Evolutionary conservation across 2,329 filamentous ascomycete genomes (phyloP), one percentile per base, ranked within the genome.

Genomic region (Cytospora leucostoma): DNA sequence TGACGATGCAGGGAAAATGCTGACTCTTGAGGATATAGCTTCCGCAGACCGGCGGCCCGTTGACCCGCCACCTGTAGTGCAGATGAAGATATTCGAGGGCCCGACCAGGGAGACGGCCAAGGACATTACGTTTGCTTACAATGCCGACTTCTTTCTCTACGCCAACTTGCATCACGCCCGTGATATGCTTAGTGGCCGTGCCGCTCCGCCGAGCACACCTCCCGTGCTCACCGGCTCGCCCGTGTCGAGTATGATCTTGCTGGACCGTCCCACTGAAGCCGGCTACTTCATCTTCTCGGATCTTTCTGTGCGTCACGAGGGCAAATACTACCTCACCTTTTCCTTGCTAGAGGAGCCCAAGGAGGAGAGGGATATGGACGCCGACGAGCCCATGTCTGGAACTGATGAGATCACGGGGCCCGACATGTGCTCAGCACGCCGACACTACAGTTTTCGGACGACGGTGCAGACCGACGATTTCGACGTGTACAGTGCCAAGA

Each of bases 211-310:
- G 12, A 85, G 87, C 56, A 88, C 87, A 63, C 88, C 89, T 51
- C 91, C 95, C 0, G 93, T 98, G 32, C 80, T 99, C 69, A 98
- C 94, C 0, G 95, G 95, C 68, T 94, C 96, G 70, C 93, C 93
- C 0, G 94, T 97, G 15, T 95, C 94, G 19, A 95, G 94, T 63
- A 96, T 97, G 84, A 93, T 94, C 32, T 97, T 98, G 73, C 84
- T 99, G 57, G 94, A 98, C 74, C 90, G 94, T 52, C 95, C 95
- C 2, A 77, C 78, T 47, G 84, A 87, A 69, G 86, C 86, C 50
- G 95, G 93, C 61, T 99, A 98, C 76, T 99, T 99, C 77, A 91
- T 99, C 75, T 99, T 99, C 74, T 95, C 95, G 3, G 95, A 99
- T 76, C 81, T 98, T 34, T 97, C 94, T 0, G 94, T 99, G 55